Percentiles rank a stretch among this genome's conserved stretches.
phyloP scores from a whole-genome alignment of 140 eudicot genomes.

The Cichorium intybus region DNA sequence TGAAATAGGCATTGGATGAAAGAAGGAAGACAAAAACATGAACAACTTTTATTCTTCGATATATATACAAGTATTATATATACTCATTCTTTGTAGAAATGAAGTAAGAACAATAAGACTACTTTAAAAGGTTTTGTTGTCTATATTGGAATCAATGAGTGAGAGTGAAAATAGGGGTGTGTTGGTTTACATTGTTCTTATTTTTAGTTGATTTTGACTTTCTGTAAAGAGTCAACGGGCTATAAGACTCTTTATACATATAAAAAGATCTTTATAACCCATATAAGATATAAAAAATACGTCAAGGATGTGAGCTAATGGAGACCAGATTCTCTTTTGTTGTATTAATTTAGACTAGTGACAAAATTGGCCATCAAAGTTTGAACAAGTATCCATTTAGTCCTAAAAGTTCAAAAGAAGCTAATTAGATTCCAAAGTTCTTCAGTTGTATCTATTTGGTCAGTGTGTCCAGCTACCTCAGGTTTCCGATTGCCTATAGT shows the following conservation, averaged over 20 bases:
- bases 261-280: neutral
- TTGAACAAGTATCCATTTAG: too few relatives aligned
- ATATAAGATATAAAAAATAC: neutral
- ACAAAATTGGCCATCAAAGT: too few relatives aligned
- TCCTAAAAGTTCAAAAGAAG: too few relatives aligned
- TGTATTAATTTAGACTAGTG: too few relatives aligned
- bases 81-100: constrained; percentile 52
- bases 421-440: too few relatives aligned
- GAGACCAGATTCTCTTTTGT: neutral
- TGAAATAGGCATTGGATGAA: constrained; percentile 68
- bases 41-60: constrained; percentile 19
- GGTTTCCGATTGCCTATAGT: too few relatives aligned
- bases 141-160: constrained; percentile 21
- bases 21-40: constrained; percentile 63
- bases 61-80: constrained; percentile 35
- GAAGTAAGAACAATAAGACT: constrained; percentile 34
- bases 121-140: constrained; percentile 29
- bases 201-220: constrained; percentile 25
- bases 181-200: constrained; percentile 7
- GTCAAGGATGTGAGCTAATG: neutral
- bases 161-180: constrained; percentile 25
- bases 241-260: neutral
- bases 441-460: too few relatives aligned
- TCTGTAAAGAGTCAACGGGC: constrained; percentile 17
- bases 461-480: too few relatives aligned